A percentile compares a stretch with the other conserved stretches of the same genome.
These are phyloP conservation scores for Mallotus nudiflorus DNA, from an alignment of 345 rosid species.

Conservation along the genomic window DNA sequence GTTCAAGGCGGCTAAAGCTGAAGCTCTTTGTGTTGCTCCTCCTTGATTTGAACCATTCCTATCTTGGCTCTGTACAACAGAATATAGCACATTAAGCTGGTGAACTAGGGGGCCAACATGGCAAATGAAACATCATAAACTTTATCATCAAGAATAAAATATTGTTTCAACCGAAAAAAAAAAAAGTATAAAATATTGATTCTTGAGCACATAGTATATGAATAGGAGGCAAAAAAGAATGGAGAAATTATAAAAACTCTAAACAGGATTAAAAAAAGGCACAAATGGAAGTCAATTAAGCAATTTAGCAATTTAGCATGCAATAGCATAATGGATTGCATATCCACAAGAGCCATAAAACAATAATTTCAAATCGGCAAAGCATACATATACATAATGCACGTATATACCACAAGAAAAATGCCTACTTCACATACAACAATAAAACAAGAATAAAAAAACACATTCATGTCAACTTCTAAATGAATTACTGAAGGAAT, in stretches of 20 bases:
- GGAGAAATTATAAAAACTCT: neutral
- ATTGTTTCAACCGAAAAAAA: too few species aligned
- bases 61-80: constrained; percentile 45
- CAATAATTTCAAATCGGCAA: neutral
- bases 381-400: neutral
- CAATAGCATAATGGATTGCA: neutral
- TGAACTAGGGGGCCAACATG: neutral
- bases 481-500: too few species aligned
- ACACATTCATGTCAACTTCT: too few species aligned
- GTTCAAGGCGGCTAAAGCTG: constrained; percentile 80
- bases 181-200: too few species aligned
- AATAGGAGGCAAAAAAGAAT: neutral
- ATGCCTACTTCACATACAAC: neutral
- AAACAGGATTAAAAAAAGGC: neutral
- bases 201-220: neutral
- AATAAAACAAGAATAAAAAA: too few species aligned
- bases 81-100: constrained; percentile 1
- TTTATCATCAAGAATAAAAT: neutral
- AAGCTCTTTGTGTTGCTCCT: constrained; percentile 72
- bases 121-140: neutral
- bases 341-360: neutral
- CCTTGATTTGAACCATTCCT: constrained; percentile 59
- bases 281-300: neutral
- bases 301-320: neutral
- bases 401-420: neutral